Percentiles rank a stretch among this genome's conserved stretches.
Conservation (phyloP, 2,329 filamentous ascomycete species). For the Macroventuria anomochaeta region DNA sequence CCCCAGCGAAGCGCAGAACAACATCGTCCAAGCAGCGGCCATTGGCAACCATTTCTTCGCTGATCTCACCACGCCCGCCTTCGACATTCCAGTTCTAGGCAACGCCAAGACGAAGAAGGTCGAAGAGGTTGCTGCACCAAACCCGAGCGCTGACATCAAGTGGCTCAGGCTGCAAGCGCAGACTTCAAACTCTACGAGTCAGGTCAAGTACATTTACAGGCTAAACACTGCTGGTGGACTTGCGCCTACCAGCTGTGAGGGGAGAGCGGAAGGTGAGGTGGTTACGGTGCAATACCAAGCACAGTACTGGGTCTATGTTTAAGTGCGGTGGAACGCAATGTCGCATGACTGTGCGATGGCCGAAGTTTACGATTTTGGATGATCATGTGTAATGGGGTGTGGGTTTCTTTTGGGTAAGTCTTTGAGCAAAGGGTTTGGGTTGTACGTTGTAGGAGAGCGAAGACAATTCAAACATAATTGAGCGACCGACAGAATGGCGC, state of each 20-base stretch:
- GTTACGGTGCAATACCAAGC: constrained; percentile 85
- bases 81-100: constrained; percentile 74
- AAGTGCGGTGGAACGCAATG: neutral
- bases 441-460: neutral
- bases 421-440: neutral
- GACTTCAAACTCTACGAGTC: constrained; percentile 37
- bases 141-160: constrained; percentile 64
- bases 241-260: constrained; percentile 72
- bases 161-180: constrained; percentile 75
- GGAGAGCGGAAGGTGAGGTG: constrained; percentile 44
- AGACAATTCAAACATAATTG: neutral
- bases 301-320: constrained; percentile 71
- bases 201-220: constrained; percentile 77
- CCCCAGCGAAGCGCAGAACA: constrained; percentile 27
- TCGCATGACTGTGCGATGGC: neutral
- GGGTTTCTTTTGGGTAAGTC: too few relatives aligned
- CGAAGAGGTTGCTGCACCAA: constrained; percentile 67
- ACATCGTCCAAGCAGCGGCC: constrained; percentile 32
- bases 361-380: neutral
- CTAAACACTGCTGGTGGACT: constrained; percentile 82
- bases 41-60: constrained; percentile 81
- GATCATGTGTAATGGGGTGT: neutral
- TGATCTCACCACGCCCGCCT: constrained; percentile 75
- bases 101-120: constrained; percentile 72
- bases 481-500: too few relatives aligned